Base-by-base conservation (phyloP, 805 yeast species). In the Yarrowia sp. region DNA sequence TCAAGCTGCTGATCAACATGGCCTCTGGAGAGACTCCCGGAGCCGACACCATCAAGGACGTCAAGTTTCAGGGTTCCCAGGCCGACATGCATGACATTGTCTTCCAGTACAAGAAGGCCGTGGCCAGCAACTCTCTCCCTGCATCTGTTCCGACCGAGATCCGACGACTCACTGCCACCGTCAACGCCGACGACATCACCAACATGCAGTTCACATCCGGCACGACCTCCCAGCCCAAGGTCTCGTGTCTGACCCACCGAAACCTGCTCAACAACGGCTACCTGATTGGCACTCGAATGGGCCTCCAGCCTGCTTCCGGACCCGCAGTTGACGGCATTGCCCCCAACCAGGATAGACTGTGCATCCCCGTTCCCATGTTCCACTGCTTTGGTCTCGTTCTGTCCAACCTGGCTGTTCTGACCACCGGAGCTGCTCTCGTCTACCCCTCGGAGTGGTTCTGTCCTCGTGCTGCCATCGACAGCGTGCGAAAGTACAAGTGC, bases 191-290 rank as follows among this genome's bases (percentile, higher is more conserved):
- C 33, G 71, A 69, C 22, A 63, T 65, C 29, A 64, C 68, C 41
- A 68, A 70, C 61, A 69, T 70, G 73, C 73, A 70, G 59, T 70
- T 70, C 67, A 70, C 73, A 3, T 70, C 73, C 2, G 73, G 73
- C 14, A 70, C 73, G 14, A 70, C 73, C 12, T 66, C 71, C 0
- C 63, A 51, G 29, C 72, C 73, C 12, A 70, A 70, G 64, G 63
- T 70, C 19, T 63, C 73, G 4, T 66, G 69, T 25, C 55, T 70
- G 60, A 66, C 72, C 24, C 73, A 70, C 47, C 36, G 44, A 32
- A 66, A 63, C 44, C 59, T 70, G n/a, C 65, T 69, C 59, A 70
- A 70, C 64, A 70, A 70, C 53, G 73, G 72, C 21, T n/a, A 35
- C 13, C 63, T 68, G 38, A 67, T 68, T 41, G 72, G 69, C 14